Evolutionary conservation across 2,329 filamentous ascomycete species (phyloP), one percentile per base, ranked within the genome.

Genomic region (Metarhizium humberi): DNA sequence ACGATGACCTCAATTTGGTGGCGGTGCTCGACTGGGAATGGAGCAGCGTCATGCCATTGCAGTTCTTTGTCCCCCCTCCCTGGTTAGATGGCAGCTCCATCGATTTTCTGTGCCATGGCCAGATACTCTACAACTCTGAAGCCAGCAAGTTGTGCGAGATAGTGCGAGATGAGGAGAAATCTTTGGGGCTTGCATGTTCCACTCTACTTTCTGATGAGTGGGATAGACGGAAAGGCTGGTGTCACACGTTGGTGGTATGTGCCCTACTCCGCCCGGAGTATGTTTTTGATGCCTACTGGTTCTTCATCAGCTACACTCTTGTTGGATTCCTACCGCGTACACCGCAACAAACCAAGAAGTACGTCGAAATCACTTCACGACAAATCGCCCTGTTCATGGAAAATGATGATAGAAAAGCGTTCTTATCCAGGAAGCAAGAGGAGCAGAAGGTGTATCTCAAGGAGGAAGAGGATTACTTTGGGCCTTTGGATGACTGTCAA

Each of bases 1-100:
- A 63, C 29, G 54, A 63, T 6, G 18, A 56, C 4, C 49, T 60
- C 50, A 43, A 45, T 3, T 50, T 62, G 14, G 52, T 53, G 20
- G 47, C 42, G 3, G 55, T 63, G 16, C 47, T 63, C 14, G 58
- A 61, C 51, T 63, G 59, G 60, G 60, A 61, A 51, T 62, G 60
- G 60, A 63, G 61, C 42, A 54, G 53, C 14, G 59, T 60, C 1
- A 58, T 63, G 7, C 61, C 61, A 3, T 14, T 51, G 11, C 61
- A 62, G 43, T 56, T 59, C 20, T 55, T 63, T 14, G 47, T 53
- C 7, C 60, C 59, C 6, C 61, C 59, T 11, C 43, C 59, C 20
- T 61, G 59, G 59, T 40, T 53, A n/a, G 18, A n/a, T 11, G 14
- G 25, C 36, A 2, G 5, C 0, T 11, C 16, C 18, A 40, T 42